Base-by-base conservation (phyloP, 257 asterid species). In the Schizonepeta tenuifolia region DNA sequence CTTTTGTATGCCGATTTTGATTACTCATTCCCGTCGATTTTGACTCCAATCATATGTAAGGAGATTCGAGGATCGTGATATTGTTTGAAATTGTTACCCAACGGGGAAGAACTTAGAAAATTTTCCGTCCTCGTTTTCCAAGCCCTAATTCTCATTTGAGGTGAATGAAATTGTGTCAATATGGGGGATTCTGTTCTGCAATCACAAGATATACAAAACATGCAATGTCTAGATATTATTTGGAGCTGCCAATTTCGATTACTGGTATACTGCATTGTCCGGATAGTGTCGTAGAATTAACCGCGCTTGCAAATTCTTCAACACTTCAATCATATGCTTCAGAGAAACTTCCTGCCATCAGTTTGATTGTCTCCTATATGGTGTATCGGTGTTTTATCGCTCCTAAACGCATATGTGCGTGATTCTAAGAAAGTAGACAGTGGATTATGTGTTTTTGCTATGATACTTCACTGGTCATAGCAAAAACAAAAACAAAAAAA, bases 71-170 rank as follows among this genome's bases (percentile, higher is more conserved):
- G 20, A 47, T 36, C 21, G 26, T 50, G 50, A 11, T 38, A 36
- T 44, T 38, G 17, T 13, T 24, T 20, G 17, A 61, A 36, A 41
- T 21, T 17, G 5, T 60, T 57, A 7, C 65, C 4, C 21, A 28
- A 35, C 15, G 36, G 33, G 2, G 31, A 60, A 28, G 58, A 4
- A 67, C 15, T 54, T 49, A 9, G 18, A 31, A 11, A 9, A 67
- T 40, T 41, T 46, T 60, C 9, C 20, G 40, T 57, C 28, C 60
- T 3, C 20, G 22, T 56, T 28, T 57, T 60, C 12, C 44, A 57
- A 69, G 53, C 77, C 78, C 80, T 77, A 81, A 70, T 63, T 69
- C 35, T 49, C 46, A 24, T 55, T 68, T 40, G 15, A 41, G 41
- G 21, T 20, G 17, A 55, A 61, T 62, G 61, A 38, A 60, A 22